A percentile compares a stretch with the other conserved stretches of the same genome.
These are phyloP conservation scores for Sclerotinia spermophila DNA, from an alignment of 2,329 filamentous ascomycete species.

Conservation along the genomic window DNA sequence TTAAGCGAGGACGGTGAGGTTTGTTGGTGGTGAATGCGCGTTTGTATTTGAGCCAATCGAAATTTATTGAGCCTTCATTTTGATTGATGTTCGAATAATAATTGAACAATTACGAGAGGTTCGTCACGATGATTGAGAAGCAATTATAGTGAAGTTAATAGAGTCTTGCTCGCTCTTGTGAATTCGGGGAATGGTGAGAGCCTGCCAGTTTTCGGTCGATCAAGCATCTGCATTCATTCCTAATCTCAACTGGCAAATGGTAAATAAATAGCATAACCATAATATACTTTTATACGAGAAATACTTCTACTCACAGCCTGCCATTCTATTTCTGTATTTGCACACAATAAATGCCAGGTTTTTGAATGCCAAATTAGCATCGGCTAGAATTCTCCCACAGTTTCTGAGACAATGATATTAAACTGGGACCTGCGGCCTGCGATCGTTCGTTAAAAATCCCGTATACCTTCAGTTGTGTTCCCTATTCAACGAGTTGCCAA, in stretches of 20 bases:
- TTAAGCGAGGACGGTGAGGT: neutral
- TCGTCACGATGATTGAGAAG: too few species aligned
- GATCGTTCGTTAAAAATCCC: fast-evolving
- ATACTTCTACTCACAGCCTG: neutral
- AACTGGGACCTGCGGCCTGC: too few species aligned
- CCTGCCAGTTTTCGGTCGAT: neutral
- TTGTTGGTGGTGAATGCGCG: neutral
- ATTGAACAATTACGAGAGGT: neutral
- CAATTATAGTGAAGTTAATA: neutral
- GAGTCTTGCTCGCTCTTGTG: neutral
- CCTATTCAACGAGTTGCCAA: neutral
- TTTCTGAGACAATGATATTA: too few species aligned
- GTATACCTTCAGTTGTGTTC: too few species aligned
- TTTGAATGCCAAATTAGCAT: neutral
- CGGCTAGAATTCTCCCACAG: neutral
- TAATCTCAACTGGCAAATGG: neutral
- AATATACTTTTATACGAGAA: neutral
- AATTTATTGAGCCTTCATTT: neutral
- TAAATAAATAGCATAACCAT: neutral
- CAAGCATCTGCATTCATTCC: neutral
- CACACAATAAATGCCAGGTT: too few species aligned
- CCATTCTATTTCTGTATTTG: too few species aligned
- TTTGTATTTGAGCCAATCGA: too few species aligned
- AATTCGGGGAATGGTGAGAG: neutral
- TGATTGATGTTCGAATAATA: neutral